Percentiles rank a stretch among this genome's conserved stretches.
These are phyloP conservation scores for Hypomontagnella monticulosa DNA, from an alignment of 495 filamentous ascomycete species.

Conservation along the genomic window DNA sequence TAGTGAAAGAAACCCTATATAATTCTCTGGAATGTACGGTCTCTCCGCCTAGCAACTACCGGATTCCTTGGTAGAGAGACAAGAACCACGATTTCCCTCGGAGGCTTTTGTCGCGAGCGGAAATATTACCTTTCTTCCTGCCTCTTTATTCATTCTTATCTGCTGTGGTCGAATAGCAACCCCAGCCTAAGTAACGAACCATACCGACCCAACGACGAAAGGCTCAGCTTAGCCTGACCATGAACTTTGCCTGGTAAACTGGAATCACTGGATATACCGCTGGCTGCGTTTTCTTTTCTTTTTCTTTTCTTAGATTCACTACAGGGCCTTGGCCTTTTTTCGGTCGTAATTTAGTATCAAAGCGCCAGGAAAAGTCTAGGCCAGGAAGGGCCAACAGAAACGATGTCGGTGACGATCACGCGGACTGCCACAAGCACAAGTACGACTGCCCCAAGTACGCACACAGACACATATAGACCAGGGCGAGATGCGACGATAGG, in stretches of 20 bases:
- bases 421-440: too few species aligned
- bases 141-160: slow-evolving; percentile 27
- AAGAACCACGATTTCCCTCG: slow-evolving; percentile 29
- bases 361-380: not conserved
- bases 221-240: slow-evolving; percentile 12
- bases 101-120: slow-evolving; percentile 21
- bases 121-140: slow-evolving; percentile 14
- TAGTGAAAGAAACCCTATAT: slow-evolving; percentile 28
- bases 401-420: not conserved
- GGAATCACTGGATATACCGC: slow-evolving; percentile 9
- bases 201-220: slow-evolving; percentile 14
- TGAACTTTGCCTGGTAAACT: slow-evolving; percentile 16
- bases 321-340: not conserved
- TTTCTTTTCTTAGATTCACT: not conserved
- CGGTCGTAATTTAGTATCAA: not conserved
- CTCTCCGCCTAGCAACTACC: slow-evolving; percentile 23
- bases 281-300: slow-evolving; percentile 1
- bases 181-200: slow-evolving; percentile 8
- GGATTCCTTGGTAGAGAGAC: slow-evolving; percentile 34
- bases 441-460: too few species aligned
- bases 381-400: not conserved
- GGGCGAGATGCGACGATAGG: slow-evolving; percentile 7
- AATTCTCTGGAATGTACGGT: slow-evolving; percentile 38
- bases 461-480: too few species aligned
- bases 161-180: slow-evolving; percentile 4